phyloP scores from a whole-genome alignment of 345 rosid species.

The Gossypium ekmanianum region DNA sequence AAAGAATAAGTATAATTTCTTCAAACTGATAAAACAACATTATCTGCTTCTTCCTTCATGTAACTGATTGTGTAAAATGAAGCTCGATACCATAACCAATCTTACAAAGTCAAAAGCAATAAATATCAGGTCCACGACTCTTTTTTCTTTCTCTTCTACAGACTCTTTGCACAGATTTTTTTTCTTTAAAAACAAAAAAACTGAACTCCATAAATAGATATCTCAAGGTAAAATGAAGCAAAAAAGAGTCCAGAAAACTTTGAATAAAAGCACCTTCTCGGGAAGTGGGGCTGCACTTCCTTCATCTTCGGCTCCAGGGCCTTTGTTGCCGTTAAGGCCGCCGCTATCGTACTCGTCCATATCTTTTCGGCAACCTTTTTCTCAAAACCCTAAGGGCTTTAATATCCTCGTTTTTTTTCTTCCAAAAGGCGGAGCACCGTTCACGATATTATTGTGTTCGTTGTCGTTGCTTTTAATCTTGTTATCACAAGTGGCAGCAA shows the following conservation, averaged over 20 bases:
- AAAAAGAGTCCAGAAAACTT: too few relatives aligned
- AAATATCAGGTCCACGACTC: background rate
- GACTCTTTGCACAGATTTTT: background rate
- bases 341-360: conserved; percentile 80
- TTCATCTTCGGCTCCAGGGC: conserved; percentile 69
- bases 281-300: conserved; percentile 88
- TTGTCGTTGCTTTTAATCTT: background rate
- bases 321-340: conserved; percentile 59
- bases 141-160: background rate
- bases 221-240: background rate
- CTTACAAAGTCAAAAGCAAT: background rate
- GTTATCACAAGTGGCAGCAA: conserved; percentile 16
- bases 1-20: conserved; percentile 6
- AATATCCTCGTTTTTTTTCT: conserved; percentile 12
- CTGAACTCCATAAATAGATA: background rate
- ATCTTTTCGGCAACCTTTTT: conserved; percentile 28
- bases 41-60: background rate
- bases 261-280: conserved; percentile 49
- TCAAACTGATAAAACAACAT: background rate
- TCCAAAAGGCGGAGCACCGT: conserved; percentile 24
- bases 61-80: background rate
- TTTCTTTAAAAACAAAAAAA: background rate
- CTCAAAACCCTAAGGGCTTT: conserved; percentile 23
- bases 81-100: background rate
- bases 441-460: conserved; percentile 9